Evolutionary conservation across 805 yeast genomes (phyloP), one percentile per base, ranked within the genome.

Genomic region (Huiozyma sinensis): DNA sequence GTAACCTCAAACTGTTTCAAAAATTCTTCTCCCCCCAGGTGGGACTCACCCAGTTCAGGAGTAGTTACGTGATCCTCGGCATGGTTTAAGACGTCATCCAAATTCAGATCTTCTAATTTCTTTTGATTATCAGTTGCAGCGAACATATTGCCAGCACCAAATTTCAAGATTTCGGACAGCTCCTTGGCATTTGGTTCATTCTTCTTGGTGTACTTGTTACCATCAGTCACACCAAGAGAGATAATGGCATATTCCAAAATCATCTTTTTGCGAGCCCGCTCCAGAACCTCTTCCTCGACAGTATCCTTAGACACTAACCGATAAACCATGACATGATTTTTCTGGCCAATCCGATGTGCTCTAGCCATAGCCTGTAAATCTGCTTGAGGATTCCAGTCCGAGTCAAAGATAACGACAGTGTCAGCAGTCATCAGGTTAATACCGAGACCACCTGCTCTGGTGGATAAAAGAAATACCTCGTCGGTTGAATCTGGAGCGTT

Each of bases 381-480:
- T 0, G 98, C 98, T 64, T 92, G 98, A 0, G 98, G 98, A 60
- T 92, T 92, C 98, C 98, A 92, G 68, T 92, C 98, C 5, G 95
- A 86, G 65, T 92, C 98, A 66, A 92, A 92, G 36, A 92, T 90
- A 54, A 92, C 86, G 29, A 92, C 99, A 6, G 99, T 92, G 60
- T 92, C 99, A 4, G 99, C 99, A 6, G 98, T 92, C 98, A 92
- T 92, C 61, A 92, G 72, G 63, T 92, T 92, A 61, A 92, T 92
- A 66, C 99, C 99, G 48, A 92, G 72, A 44, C 99, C 99, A 70
- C 99, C 99, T 10, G 99, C 99, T 69, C 99, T 78, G 1, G 99
- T 92, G 27, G 95, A 83, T 42, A 92, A 69, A 57, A 92, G 65
- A 50, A 92, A 92, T 2, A 81, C 94, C 60, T 89, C 90, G 63